A percentile compares a stretch with the other conserved stretches of the same genome.
These are phyloP conservation scores for Isabelozyma gotoi DNA, from an alignment of 805 yeast species.

Conservation along the genomic window DNA sequence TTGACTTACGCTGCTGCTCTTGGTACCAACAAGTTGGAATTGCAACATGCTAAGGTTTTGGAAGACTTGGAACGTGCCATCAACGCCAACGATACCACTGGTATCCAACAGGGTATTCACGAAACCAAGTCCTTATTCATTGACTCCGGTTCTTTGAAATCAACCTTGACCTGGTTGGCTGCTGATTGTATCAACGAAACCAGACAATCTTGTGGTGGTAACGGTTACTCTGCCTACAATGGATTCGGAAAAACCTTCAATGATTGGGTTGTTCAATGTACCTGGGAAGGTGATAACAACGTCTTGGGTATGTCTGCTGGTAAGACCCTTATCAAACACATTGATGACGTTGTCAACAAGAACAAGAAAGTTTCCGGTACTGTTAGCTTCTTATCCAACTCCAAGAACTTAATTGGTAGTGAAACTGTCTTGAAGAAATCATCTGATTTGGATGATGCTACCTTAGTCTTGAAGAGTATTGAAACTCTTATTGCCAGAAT, in stretches of 20 bases:
- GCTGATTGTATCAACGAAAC: conserved; percentile 81
- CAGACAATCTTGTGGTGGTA: conserved; percentile 95
- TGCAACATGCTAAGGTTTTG: conserved; percentile 50
- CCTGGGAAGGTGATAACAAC: conserved; percentile 98
- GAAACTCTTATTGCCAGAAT: conserved; percentile 42
- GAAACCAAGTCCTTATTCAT: conserved; percentile 77
- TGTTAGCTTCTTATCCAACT: conserved; percentile 40
- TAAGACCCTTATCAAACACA: conserved; percentile 63
- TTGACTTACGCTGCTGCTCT: conserved; percentile 74
- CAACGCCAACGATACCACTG: conserved; percentile 46
- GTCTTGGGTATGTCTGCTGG: conserved; percentile 83
- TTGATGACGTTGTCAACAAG: conserved; percentile 32
- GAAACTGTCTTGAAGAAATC: conserved; percentile 1
- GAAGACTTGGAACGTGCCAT: conserved; percentile 54
- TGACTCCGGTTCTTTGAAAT: conserved; percentile 83
- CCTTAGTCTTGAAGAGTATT: conserved; percentile 17
- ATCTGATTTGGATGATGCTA: conserved; percentile 15
- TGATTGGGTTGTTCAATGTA: conserved; percentile 97
- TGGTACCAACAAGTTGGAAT: conserved; percentile 62
- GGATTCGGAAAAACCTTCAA: conserved; percentile 86
- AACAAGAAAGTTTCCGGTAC: conserved; percentile 49
- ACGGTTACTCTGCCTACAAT: conserved; percentile 90
- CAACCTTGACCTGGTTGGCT: conserved; percentile 85
- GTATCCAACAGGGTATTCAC: conserved; percentile 48
- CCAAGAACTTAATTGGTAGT: conserved; percentile 21